Base-by-base conservation (phyloP, 2,329 filamentous ascomycete genomes). In the Dactylonectria estremocensis region DNA sequence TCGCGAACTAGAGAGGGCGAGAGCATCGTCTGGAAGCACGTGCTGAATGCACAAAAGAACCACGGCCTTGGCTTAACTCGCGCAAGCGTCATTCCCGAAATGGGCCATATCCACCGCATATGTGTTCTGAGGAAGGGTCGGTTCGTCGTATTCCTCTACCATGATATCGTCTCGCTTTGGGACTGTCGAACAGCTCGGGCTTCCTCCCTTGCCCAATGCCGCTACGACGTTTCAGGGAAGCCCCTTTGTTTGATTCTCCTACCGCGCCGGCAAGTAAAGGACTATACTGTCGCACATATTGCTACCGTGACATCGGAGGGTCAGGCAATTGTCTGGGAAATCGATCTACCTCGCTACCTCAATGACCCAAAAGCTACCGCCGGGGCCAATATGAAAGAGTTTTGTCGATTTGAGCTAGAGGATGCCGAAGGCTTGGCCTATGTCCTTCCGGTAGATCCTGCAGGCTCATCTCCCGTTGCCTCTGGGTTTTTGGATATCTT, bases 401-500 rank as follows among this genome's bases (percentile, higher is more conserved):
- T 94, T 70, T 94, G 90, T 76, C 87, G 81, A 2, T 96, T 97
- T 76, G 84, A 91, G 61, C 84, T 97, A 3, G 87, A 90, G 0
- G 84, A 84, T 18, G 82, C 83, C 0, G 86, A 89, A n/a, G 86
- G 88, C 56, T 79, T 92, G 50, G 86, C 88, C 14, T 91, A 91
- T 70, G 86, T 97, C 18, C 83, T 97, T 10, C 93, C 95, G 0
- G 94, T 97, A 53, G 95, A 97, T 75, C 94, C 95, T 57, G 95
- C 94, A 1, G 95, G 95, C 1, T 90, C 92, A 11, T 85, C 88
- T 45, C 89, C 91, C 1, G 86, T 91, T 3, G 88, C 90, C 11
- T 93, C 93, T 4, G 93, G 92, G 0, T 97, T 95, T 69, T 86
- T 97, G 35, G 95, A 97, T 79, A 89, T 93, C 0, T 97, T 97